These are phyloP conservation scores for Lipomyces oligophaga DNA, from an alignment of 805 yeast species.

Conservation along the genomic window DNA sequence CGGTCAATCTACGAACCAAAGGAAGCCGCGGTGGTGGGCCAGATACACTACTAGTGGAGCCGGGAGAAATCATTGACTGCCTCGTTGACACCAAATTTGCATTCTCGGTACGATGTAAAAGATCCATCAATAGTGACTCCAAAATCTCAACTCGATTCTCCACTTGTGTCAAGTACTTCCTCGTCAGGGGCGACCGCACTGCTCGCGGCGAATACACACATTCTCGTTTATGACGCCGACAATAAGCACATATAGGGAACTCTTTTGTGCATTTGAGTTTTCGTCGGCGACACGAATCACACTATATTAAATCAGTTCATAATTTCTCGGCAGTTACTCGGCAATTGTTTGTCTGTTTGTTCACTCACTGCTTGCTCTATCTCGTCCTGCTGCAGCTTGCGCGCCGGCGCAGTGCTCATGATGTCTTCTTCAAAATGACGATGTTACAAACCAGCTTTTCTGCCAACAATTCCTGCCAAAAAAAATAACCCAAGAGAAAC, in stretches of 20 bases:
- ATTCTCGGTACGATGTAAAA: conserved; percentile 48
- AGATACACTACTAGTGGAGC: not conserved
- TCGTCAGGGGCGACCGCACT: conserved; percentile 73
- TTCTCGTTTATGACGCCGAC: conserved; percentile 65
- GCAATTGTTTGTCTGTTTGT: too few species aligned
- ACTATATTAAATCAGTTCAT: conserved; percentile 35
- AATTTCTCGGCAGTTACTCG: not conserved
- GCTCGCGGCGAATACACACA: conserved; percentile 77
- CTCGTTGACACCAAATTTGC: too few species aligned
- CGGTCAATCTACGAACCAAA: too few species aligned
- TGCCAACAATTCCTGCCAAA: too few species aligned
- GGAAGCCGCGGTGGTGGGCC: too few species aligned
- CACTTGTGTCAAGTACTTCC: conserved; percentile 68
- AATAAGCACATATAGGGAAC: conserved; percentile 70
- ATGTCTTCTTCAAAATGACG: too few species aligned
- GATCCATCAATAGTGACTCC: conserved; percentile 44
- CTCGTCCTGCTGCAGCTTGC: conserved; percentile 27
- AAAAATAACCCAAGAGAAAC: too few species aligned
- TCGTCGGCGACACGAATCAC: conserved; percentile 79
- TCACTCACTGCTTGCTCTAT: conserved; percentile 35
- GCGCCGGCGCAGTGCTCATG: conserved; percentile 17
- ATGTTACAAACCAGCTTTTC: too few species aligned
- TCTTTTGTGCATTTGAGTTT: conserved; percentile 79
- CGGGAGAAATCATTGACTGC: too few species aligned
- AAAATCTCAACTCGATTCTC: conserved; percentile 53